Evolutionary conservation across 352 stramenopile genomes (phyloP), one percentile per base, ranked within the genome.

Genomic region (Peronospora belbahrii): DNA sequence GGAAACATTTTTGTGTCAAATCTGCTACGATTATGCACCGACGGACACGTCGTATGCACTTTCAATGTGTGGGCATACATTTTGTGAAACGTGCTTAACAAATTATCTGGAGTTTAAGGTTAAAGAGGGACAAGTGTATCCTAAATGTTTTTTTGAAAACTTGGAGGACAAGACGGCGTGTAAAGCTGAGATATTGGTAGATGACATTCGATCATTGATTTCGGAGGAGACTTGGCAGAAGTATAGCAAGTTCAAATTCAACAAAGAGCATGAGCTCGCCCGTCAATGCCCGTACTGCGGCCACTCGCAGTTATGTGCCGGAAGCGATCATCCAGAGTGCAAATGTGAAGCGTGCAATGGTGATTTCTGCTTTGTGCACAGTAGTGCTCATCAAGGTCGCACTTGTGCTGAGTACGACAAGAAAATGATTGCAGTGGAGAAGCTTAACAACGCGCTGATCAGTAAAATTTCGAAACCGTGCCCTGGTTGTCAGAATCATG

Each of bases 321-420:
- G 66, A 6, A 64, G 59, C 13, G 52, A 73, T 17, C 36, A 57
- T 1, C 74, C 74, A 3, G 67, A 74, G 33, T 81, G 69, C 22
- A 25, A 62, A 0, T 85, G 75, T 20, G 56, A 56, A 6, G 39
- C 43, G 0, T 87, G 75, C 34, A 49, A 52, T 2, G 61, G 61
- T 6, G 66, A 74, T 17, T 96, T 89, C 55, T 96, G 87, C 39
- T 95, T 94, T 38, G 65, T 82, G 13, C 87, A 96, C 39, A 91
- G 79, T 20, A 95, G 74, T 33, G 84, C 87, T 0, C 87, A 96
- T 50, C 48, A 67, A 18, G 70, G 72, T 24, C 57, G 56, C 4
- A 69, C 61, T 1, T 96, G 86, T 48, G 66, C 67, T 22, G 69
- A 85, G 20, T 95, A 95, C 57, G 77, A 93, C 47, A 66, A 70